Base-by-base conservation (phyloP, 441 rosid species). In the Jatropha podagrica region DNA sequence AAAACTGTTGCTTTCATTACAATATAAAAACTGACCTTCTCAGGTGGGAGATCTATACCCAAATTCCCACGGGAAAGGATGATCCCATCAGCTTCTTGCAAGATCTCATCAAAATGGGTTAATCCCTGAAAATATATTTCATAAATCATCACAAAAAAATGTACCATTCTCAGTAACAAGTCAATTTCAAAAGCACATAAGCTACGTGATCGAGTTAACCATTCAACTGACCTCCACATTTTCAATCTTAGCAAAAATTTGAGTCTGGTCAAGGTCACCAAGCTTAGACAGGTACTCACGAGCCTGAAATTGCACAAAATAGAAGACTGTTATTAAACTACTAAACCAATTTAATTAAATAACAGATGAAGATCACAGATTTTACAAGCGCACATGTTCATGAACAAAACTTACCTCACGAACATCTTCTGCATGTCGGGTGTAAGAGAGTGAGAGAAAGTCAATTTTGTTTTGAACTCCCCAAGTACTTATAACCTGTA, bases 41-140 rank as follows among this genome's bases (percentile, higher is more conserved):
- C 98, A 7, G 99, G 97, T 14, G 99, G 99, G 62, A 96, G 90
- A 90, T 94, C 99, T 20, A 96, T 89, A 59, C 99, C 98, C 89
- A 94, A 84, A 85, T 92, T 96, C 15, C 99, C 99, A 83, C 98
- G 97, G 61, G 99, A 96, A 80, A 96, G 96, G 62, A 96, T 96
- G 71, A 96, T 91, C 26, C 99, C 99, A 81, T 94, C 98, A 66
- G 99, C 99, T 88, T 88, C 98, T 91, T 91, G 94, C 70, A 96
- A 88, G 78, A 96, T 94, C 85, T 96, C 98, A 81, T 96, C 98
- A 82, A 96, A 96, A 83, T 96, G 98, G 77, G 85, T 89, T 73
- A 96, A 81, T 75, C 99, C 99, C 99, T 96, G 69, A 56, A 32
- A 61, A 56, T 26, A 67, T 65, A 69, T 51, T 63, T 41, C 58